Evolutionary conservation across 2,329 filamentous ascomycete genomes (phyloP).

Genomic region (Trichoderma cornu-damae): DNA sequence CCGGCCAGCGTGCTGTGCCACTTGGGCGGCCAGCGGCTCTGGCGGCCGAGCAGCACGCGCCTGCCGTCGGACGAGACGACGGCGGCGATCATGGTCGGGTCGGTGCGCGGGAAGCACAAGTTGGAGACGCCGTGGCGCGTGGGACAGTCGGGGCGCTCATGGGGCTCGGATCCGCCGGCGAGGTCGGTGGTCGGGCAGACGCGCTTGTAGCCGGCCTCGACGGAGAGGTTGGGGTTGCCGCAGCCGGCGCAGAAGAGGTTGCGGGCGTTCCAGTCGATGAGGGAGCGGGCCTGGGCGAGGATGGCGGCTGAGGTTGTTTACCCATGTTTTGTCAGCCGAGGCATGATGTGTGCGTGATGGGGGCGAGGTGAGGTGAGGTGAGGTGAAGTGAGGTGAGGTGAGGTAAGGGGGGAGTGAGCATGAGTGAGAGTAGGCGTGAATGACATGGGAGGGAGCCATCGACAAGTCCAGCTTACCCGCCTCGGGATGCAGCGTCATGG

Average conservation of each 20-base stretch:
- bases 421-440: background rate
- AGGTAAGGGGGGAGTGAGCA: no score
- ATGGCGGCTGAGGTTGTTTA: conserved; percentile 61
- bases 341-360: no score
- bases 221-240: conserved; percentile 72
- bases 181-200: conserved; percentile 69
- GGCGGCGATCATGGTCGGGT: conserved; percentile 93
- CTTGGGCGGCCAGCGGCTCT: conserved; percentile 73
- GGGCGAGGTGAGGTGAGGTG: no score
- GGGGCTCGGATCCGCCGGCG: conserved; percentile 40
- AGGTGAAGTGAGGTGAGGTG: no score
- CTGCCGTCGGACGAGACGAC: conserved; percentile 76
- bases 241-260: conserved; percentile 91
- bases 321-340: no score
- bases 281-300: conserved; percentile 80
- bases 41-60: conserved; percentile 75
- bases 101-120: conserved; percentile 83
- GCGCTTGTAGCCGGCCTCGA: conserved; percentile 76
- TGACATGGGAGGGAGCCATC: no score
- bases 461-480: no score
- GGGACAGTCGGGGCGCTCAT: conserved; percentile 63
- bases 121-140: conserved; percentile 86
- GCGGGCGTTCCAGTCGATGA: conserved; percentile 90
- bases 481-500: conserved; percentile 54
- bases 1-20: conserved; percentile 90